Base-by-base conservation (phyloP, 1,284 basidiomycete species). In the Cronartium quercuum region DNA sequence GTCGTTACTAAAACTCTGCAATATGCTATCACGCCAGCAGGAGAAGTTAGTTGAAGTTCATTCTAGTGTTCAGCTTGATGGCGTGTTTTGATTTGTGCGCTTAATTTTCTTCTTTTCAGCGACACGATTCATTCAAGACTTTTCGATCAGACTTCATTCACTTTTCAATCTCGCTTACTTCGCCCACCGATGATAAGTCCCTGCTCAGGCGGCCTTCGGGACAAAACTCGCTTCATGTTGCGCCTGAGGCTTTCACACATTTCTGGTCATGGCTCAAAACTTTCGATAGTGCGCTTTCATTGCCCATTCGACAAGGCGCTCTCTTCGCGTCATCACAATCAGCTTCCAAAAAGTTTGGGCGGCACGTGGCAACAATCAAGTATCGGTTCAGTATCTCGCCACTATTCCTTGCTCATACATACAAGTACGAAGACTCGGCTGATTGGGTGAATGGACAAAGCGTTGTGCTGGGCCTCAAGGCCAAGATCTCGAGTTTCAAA, bases 61-160 rank as follows among this genome's bases (percentile, higher is more conserved):
- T 79, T 0, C 67, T 38, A 38, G 4, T 15, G 60, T 7, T 58
- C 18, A 37, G 24, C 38, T 38, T 15, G 58, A 62, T 13, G 4
- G 73, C 44, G 12, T 6, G n/a, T 64, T 37, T 35, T 70, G 55
- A 29, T 47, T 47, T 47, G 44, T 47, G 13, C n/a, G 44, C n/a
- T 47, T 47, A 47, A 9, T 51, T 78, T 37, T 21, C 76, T 88
- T 75, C 29, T 1, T 47, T 15, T 42, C 55, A 79, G 79, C 62
- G 80, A 29, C 82, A 85, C 47, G 94, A 98, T 83, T 94, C 94
- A 0, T 97, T 88, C 82, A 87, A 87, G 76, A 90, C 87, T 1
- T 98, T 97, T 83, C 88, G 95, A 41, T 96, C 94, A 7, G 90
- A 98, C 82, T 96, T 92, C 81, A 89, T 97, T 76, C 95, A 98